Conservation (phyloP, 2,329 filamentous ascomycete genomes). For the Reticulascus tulasneorum region DNA sequence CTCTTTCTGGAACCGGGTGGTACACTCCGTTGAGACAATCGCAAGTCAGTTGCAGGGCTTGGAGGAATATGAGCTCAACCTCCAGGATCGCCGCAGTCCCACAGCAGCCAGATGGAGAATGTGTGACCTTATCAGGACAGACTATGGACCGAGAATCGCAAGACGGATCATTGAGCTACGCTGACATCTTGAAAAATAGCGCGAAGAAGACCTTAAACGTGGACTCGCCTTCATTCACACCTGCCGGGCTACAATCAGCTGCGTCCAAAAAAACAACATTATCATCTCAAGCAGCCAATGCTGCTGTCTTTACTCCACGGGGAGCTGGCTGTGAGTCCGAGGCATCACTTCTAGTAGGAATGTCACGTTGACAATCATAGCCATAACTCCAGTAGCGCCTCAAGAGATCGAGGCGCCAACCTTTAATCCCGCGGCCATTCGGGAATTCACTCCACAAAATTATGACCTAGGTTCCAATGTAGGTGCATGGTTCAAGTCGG, state of each 20-base stretch:
- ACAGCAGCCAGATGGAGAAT: too few species aligned
- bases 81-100: too few species aligned
- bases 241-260: conserved; percentile 40
- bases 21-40: too few species aligned
- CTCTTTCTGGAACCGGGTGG: too few species aligned
- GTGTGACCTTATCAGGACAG: too few species aligned
- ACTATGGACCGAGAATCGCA: too few species aligned
- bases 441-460: conserved; percentile 56
- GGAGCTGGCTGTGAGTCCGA: conserved; percentile 39
- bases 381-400: conserved; percentile 9
- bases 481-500: conserved; percentile 7
- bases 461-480: conserved; percentile 51
- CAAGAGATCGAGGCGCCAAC: conserved; percentile 35
- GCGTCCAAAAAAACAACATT: conserved; percentile 67
- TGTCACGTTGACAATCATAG: background rate
- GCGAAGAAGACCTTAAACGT: conserved; percentile 82
- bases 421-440: conserved; percentile 54
- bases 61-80: too few species aligned
- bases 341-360: background rate
- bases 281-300: conserved; percentile 85
- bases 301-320: conserved; percentile 78
- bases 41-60: too few species aligned
- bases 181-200: conserved; percentile 23
- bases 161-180: too few species aligned
- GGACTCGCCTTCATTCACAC: conserved; percentile 93